These are phyloP conservation scores for Candida incommunis DNA, from an alignment of 805 yeast genomes.

Conservation along the genomic window DNA sequence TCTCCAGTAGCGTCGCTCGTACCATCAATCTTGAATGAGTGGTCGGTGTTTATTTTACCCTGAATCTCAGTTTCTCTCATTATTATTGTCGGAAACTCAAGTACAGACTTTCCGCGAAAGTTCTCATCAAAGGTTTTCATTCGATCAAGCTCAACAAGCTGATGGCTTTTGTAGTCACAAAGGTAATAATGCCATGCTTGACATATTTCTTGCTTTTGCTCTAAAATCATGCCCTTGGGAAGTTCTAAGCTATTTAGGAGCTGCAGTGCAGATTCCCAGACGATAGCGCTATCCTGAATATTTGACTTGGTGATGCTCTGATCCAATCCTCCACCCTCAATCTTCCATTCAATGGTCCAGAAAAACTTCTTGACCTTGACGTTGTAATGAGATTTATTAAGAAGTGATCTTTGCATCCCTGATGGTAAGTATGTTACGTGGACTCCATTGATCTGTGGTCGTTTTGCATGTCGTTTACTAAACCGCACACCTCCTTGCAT, in stretches of 20 bases:
- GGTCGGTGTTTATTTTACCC: no score
- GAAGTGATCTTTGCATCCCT: not conserved
- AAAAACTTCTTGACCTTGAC: not conserved
- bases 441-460: not conserved
- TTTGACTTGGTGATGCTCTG: not conserved
- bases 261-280: not conserved
- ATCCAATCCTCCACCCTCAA: not conserved
- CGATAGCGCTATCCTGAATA: not conserved
- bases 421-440: not conserved
- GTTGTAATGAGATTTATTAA: not conserved
- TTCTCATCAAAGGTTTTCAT: not conserved
- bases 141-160: not conserved
- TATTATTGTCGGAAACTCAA: not conserved
- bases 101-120: not conserved
- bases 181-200: no score
- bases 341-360: not conserved
- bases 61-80: no score
- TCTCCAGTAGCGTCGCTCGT: not conserved
- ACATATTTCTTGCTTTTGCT: no score
- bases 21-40: not conserved
- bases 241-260: not conserved
- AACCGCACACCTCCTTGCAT: not conserved
- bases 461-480: not conserved
- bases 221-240: not conserved
- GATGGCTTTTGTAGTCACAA: not conserved